phyloP scores from a whole-genome alignment of 2,329 filamentous ascomycete genomes.

The Trichoderma endophyticum region DNA sequence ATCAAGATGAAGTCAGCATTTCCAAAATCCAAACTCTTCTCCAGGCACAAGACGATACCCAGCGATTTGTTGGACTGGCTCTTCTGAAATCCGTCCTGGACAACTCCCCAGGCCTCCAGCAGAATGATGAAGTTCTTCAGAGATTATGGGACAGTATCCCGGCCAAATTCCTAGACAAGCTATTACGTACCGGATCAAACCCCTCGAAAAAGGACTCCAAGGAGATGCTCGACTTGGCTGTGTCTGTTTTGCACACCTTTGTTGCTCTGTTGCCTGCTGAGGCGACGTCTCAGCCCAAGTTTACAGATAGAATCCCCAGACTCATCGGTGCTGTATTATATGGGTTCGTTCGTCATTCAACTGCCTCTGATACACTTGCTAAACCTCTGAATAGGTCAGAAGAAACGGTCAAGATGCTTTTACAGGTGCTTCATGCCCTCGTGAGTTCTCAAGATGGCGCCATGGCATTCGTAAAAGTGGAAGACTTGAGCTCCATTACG shows the following conservation, averaged over 20 bases:
- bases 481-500: constrained; percentile 53
- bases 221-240: constrained; percentile 61
- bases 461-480: constrained; percentile 43
- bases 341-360: constrained; percentile 35
- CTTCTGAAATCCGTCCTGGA: constrained; percentile 65
- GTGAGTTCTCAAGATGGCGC: constrained; percentile 53
- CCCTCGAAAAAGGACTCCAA: constrained; percentile 44
- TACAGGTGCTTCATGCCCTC: constrained; percentile 57
- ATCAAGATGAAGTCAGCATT: constrained; percentile 25
- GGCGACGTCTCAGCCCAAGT: constrained; percentile 41
- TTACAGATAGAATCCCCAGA: constrained; percentile 51
- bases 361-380: background rate
- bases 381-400: constrained; percentile 39
- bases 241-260: constrained; percentile 63
- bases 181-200: constrained; percentile 54
- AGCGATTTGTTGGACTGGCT: constrained; percentile 64
- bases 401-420: constrained; percentile 50
- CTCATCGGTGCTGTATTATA: constrained; percentile 52
- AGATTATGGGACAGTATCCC: constrained; percentile 59
- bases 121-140: constrained; percentile 45
- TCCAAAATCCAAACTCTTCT: constrained; percentile 56
- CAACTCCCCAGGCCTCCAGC: constrained; percentile 50
- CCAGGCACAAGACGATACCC: constrained; percentile 61
- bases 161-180: constrained; percentile 60
- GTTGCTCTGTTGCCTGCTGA: constrained; percentile 52